Evolutionary conservation across 2,329 filamentous ascomycete genomes (phyloP).

Genomic region (Lecanicillium sp.): DNA sequence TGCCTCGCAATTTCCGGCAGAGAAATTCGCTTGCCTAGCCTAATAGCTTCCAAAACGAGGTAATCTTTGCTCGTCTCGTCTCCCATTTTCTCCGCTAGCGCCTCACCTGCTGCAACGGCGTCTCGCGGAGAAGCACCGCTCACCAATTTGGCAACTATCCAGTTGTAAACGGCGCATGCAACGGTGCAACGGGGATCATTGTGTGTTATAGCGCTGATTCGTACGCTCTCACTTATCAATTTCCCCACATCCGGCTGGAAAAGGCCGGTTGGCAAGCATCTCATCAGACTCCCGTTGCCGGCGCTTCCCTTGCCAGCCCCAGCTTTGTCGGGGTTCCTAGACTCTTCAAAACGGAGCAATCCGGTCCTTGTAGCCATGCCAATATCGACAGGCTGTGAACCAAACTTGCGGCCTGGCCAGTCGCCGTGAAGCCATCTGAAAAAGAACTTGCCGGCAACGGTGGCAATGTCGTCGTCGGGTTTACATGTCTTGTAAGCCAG

Average conservation of each 20-base stretch:
- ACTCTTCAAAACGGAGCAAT: conserved; percentile 19
- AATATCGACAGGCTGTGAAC: conserved; percentile 27
- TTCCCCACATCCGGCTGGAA: conserved; percentile 22
- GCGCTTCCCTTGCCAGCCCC: conserved; percentile 30
- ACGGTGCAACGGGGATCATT: conserved; percentile 25
- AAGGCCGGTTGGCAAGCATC: conserved; percentile 35
- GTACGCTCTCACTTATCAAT: conserved; percentile 22
- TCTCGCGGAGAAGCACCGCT: conserved; percentile 13
- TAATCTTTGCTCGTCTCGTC: neutral
- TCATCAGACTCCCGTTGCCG: conserved; percentile 40
- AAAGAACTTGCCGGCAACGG: conserved; percentile 28
- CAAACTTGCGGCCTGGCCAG: conserved; percentile 30
- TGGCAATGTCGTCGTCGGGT: conserved; percentile 16
- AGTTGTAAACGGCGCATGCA: conserved; percentile 32
- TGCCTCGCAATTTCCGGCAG: conserved; percentile 20
- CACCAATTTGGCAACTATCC: conserved; percentile 25
- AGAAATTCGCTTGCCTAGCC: conserved; percentile 17
- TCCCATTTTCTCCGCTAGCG: conserved; percentile 16
- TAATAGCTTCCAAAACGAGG: conserved; percentile 17
- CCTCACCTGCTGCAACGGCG: conserved; percentile 21
- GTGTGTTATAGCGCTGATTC: conserved; percentile 31
- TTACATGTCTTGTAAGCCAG: conserved; percentile 26
- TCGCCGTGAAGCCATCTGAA: conserved; percentile 32
- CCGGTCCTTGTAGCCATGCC: conserved; percentile 30
- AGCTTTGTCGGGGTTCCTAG: conserved; percentile 19